Percentiles rank a stretch among this genome's conserved stretches.
Evolutionary conservation across 2,329 filamentous ascomycete species (phyloP).

Genomic region (Periconia macrospinosa): DNA sequence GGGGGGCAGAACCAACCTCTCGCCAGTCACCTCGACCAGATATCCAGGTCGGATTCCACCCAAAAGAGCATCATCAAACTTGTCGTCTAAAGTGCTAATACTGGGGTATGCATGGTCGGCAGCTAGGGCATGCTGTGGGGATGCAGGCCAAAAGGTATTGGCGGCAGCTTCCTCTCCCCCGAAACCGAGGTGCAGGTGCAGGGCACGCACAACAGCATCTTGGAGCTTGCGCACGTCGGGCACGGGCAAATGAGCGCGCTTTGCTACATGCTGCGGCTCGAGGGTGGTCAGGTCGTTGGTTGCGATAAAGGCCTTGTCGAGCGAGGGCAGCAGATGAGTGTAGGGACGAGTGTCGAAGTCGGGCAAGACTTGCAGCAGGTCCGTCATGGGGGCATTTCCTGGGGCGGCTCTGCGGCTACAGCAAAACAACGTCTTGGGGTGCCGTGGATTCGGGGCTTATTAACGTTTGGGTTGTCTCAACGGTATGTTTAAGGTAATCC

Average conservation of each 20-base stretch:
- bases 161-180: constrained; percentile 23
- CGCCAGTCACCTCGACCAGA: constrained; percentile 87
- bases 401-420: constrained; percentile 36
- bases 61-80: constrained; percentile 69
- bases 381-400: constrained; percentile 65
- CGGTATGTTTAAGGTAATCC: neutral
- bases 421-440: constrained; percentile 8
- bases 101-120: constrained; percentile 50
- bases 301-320: constrained; percentile 77
- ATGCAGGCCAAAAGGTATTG: constrained; percentile 19
- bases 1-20: constrained; percentile 58
- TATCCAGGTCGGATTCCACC: constrained; percentile 81
- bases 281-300: constrained; percentile 84
- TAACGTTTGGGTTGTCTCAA: neutral
- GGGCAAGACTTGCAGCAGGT: constrained; percentile 81
- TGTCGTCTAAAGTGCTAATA: constrained; percentile 79
- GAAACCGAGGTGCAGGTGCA: constrained; percentile 65
- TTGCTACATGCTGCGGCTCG: constrained; percentile 79
- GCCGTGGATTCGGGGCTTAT: too few species aligned
- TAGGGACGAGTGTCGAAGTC: constrained; percentile 73
- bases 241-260: constrained; percentile 79
- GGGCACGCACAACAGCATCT: constrained; percentile 64
- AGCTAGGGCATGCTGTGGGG: neutral
- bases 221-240: constrained; percentile 77
- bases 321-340: constrained; percentile 72